A percentile compares a stretch with the other conserved stretches of the same genome.
Conservation (phyloP, 2,329 filamentous ascomycete species). For the Dactylellina drechsleri region DNA sequence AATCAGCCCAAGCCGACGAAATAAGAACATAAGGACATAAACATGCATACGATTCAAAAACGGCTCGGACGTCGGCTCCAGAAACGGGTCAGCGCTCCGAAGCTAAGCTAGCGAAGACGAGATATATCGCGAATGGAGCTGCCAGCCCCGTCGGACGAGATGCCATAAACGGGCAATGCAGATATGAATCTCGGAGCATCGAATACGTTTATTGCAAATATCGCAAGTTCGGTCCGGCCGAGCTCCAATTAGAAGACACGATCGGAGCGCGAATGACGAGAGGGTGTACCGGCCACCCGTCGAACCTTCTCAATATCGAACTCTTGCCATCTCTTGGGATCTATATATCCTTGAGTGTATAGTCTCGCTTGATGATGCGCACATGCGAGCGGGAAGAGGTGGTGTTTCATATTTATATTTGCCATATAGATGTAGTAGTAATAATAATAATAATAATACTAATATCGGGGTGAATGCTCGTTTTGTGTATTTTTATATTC, state of each 20-base stretch:
- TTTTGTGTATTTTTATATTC: no score
- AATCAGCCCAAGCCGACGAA: neutral
- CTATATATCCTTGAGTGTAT: no score
- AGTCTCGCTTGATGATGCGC: no score
- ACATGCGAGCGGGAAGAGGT: no score
- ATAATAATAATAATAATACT: no score
- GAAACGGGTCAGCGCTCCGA: constrained; percentile 19
- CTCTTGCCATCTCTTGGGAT: no score
- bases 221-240: constrained; percentile 26
- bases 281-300: no score
- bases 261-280: no score
- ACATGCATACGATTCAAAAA: neutral
- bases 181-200: neutral
- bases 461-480: no score
- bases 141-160: constrained; percentile 19
- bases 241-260: constrained; percentile 5
- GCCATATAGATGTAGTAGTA: no score
- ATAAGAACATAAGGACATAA: neutral
- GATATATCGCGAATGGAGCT: neutral
- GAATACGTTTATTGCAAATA: neutral
- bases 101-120: neutral
- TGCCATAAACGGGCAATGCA: constrained; percentile 34
- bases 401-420: no score
- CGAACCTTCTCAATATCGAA: no score
- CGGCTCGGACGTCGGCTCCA: constrained; percentile 4